Evolutionary conservation across 192 early-diverging fungal species (phyloP), one percentile per base, ranked within the genome.

Genomic region (Piromyces sp.): DNA sequence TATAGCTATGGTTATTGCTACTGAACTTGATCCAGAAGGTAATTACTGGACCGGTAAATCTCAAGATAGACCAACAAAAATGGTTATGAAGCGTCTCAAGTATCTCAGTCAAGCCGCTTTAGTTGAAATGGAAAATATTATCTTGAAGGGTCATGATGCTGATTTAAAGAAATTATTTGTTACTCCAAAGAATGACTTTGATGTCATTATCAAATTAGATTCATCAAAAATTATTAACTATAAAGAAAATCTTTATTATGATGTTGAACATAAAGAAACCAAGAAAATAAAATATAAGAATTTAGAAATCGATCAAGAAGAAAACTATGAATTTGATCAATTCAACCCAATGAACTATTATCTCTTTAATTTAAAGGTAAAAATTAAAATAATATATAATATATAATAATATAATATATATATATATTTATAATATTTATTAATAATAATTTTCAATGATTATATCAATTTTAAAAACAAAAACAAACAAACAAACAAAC

Each of bases 141-240:
- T 92, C 14, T 12, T 51, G 15, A 78, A 79, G 30, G 87, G 86
- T 17, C 84, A 81, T 38, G 83, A 85, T 30, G 82, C 85, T 6
- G 87, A 89, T 80, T 82, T 79, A 80, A 88, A 91, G 88, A 87
- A 91, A 81, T 80, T 96, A 22, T 98, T 97, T 87, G 86, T 94
- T 12, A 91, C 94, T 13, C 93, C 95, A n/a, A 87, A 94, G 22
- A 81, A 84, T 30, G 94, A 94, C 80, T 98, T 96, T 83, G 90
- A 93, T 85, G 87, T 90, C 30, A 80, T 98, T 22, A 88, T 98
- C 80, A 87, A 90, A 79, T 86, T 98, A 12, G 85, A 88, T 58
- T 84, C 87, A 79, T 82, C 81, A 5, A 51, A 88, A 79, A 93
- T 93, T 81, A 88, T 91, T 14, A 86, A 91, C 17, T 92, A 92